Conservation (phyloP, 2,329 filamentous ascomycete species). For the Cladosporium oxysporum region DNA sequence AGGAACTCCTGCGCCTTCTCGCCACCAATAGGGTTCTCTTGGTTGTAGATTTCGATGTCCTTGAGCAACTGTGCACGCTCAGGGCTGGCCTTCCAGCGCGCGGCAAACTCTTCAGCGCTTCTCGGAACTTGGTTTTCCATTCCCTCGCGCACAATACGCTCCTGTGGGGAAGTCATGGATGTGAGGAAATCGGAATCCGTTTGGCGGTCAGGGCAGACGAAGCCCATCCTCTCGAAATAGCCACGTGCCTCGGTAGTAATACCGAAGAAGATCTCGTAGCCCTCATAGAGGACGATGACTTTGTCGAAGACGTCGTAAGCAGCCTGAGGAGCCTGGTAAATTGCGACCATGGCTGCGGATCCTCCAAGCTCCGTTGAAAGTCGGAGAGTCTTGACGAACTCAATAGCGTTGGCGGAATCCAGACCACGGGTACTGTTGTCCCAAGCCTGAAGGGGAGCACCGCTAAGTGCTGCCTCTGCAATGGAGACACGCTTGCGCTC, state of each 20-base stretch:
- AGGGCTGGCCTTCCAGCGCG: conserved; percentile 56
- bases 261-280: conserved; percentile 73
- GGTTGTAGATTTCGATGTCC: conserved; percentile 50
- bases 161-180: conserved; percentile 62
- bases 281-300: conserved; percentile 66
- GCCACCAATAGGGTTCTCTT: conserved; percentile 48
- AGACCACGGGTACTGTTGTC: conserved; percentile 76
- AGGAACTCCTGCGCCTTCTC: conserved; percentile 49
- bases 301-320: conserved; percentile 73
- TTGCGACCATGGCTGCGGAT: conserved; percentile 68
- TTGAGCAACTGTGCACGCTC: conserved; percentile 47
- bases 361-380: conserved; percentile 67
- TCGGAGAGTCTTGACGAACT: conserved; percentile 71
- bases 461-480: conserved; percentile 71
- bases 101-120: conserved; percentile 53
- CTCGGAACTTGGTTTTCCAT: conserved; percentile 50
- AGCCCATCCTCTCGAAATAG: conserved; percentile 73
- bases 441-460: conserved; percentile 63
- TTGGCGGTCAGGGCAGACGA: conserved; percentile 69
- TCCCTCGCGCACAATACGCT: conserved; percentile 48
- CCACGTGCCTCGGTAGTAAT: conserved; percentile 61
- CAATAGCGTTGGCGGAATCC: conserved; percentile 73
- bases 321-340: conserved; percentile 70
- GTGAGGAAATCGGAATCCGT: conserved; percentile 78
- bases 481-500: conserved; percentile 80